These are phyloP conservation scores for Corinectria fuckeliana DNA, from an alignment of 2,329 filamentous ascomycete genomes.

Conservation along the genomic window DNA sequence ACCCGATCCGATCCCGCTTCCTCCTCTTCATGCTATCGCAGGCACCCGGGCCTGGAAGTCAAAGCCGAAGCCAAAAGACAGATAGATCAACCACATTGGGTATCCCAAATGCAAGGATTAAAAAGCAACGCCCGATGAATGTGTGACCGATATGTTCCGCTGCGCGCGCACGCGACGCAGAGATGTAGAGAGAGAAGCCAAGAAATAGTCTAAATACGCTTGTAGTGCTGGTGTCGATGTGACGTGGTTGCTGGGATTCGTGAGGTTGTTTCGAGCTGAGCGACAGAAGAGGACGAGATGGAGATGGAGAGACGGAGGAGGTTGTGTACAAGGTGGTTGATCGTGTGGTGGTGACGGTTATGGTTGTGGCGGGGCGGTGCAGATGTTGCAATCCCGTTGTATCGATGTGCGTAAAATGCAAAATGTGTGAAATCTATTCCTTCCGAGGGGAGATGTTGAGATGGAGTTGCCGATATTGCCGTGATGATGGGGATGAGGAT, in stretches of 20 bases:
- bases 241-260: conserved; percentile 4
- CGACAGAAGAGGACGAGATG: conserved; percentile 14
- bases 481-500: no score
- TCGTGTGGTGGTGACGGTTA: conserved; percentile 5
- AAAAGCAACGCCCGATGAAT: conserved; percentile 31
- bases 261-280: conserved; percentile 8
- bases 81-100: conserved; percentile 24
- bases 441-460: conserved; percentile 25
- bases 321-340: conserved; percentile 9
- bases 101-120: conserved; percentile 35
- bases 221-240: conserved; percentile 19
- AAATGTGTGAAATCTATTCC: conserved; percentile 29
- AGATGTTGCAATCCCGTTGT: conserved; percentile 7
- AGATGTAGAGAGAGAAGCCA: conserved; percentile 14
- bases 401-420: background rate
- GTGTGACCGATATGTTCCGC: conserved; percentile 11
- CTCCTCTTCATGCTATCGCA: conserved; percentile 1
- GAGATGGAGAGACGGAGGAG: background rate
- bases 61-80: conserved; percentile 8
- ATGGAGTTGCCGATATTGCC: no score
- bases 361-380: conserved; percentile 7
- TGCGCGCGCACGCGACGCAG: background rate
- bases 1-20: conserved; percentile 10
- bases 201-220: conserved; percentile 32
- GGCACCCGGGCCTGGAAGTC: conserved; percentile 5